Conservation (phyloP, 441 rosid genomes). For the Iberis amara region DNA sequence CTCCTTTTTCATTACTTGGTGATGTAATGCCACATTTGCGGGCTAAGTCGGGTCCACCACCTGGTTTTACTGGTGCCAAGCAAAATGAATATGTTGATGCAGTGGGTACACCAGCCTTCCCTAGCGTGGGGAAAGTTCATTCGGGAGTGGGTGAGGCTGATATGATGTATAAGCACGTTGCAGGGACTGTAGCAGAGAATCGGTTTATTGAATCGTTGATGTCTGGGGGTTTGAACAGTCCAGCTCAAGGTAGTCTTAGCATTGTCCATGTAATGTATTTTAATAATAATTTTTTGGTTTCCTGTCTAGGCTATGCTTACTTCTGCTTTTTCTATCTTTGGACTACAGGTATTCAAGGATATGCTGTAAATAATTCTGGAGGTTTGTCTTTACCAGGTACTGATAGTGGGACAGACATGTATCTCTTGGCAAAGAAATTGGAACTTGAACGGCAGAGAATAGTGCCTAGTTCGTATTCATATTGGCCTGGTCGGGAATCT, state of each 20-base stretch:
- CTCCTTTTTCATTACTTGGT: constrained; percentile 72
- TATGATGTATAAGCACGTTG: constrained; percentile 46
- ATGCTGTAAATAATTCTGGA: constrained; percentile 46
- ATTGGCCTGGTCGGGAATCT: constrained; percentile 77
- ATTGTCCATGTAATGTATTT: constrained; percentile 3
- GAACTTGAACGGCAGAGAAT: constrained; percentile 75
- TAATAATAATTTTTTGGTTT: not conserved
- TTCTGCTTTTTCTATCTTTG: constrained; percentile 22
- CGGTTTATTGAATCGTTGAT: constrained; percentile 86
- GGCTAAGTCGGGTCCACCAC: constrained; percentile 94
- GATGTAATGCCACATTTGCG: constrained; percentile 99
- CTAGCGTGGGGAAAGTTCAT: constrained; percentile 46
- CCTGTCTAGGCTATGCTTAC: not conserved
- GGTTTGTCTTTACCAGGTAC: constrained; percentile 40
- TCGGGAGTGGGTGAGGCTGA: constrained; percentile 48
- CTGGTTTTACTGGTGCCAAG: constrained; percentile 73
- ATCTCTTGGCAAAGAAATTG: constrained; percentile 70
- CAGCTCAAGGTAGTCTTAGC: constrained; percentile 56
- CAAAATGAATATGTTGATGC: constrained; percentile 55
- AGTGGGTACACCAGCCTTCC: constrained; percentile 40
- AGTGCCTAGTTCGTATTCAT: constrained; percentile 45
- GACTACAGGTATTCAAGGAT: constrained; percentile 62
- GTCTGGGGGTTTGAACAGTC: constrained; percentile 52
- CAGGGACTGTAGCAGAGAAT: constrained; percentile 77
- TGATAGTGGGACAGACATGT: constrained; percentile 59